Evolutionary conservation across 345 rosid genomes (phyloP), one percentile per base, ranked within the genome.

Genomic region (Citrus glauca): DNA sequence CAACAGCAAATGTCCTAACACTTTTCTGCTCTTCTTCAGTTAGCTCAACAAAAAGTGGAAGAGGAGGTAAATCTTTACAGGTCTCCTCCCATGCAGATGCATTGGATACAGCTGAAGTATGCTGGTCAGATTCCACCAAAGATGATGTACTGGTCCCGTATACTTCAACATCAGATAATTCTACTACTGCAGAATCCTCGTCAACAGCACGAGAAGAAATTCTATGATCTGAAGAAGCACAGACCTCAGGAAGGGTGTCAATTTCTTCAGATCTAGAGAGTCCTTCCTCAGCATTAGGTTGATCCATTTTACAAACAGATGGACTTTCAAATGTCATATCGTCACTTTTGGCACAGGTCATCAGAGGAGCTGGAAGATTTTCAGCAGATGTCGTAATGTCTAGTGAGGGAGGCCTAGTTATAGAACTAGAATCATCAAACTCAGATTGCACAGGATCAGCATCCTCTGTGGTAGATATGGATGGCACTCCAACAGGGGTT

Each of bases 41-140:
- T 74, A 94, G 91, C 69, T 96, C 97, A 82, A 92, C 84, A 80
- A 86, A 92, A n/a, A 75, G 40, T 50, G 98, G 99, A 71, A 90
- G 88, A 63, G 85, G 77, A 75, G 92, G 91, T 76, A 94, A 85
- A 68, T 93, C 97, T 69, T 48, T 86, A 82, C 82, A 81, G 65
- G 85, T 88, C 71, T 96, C 99, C 80, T 94, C 99, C 71, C 85
- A 81, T 35, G 85, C 77, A 66, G 81, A 78, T 66, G 78, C 63
- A 67, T 71, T 86, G 76, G 89, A 82, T 82, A 72, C 83, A 84
- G 79, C 77, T 50, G 86, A 86, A 66, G 86, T 84, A 72, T 77
- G 82, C 81, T 83, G 86, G 76, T 94, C 91, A 82, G 78, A 76
- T 73, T 91, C 93, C 76, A 85, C 82, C 55, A 63, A 66, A 69